phyloP scores from a whole-genome alignment of 108 stramenopile species.

The Bacterosira constricta region DNA sequence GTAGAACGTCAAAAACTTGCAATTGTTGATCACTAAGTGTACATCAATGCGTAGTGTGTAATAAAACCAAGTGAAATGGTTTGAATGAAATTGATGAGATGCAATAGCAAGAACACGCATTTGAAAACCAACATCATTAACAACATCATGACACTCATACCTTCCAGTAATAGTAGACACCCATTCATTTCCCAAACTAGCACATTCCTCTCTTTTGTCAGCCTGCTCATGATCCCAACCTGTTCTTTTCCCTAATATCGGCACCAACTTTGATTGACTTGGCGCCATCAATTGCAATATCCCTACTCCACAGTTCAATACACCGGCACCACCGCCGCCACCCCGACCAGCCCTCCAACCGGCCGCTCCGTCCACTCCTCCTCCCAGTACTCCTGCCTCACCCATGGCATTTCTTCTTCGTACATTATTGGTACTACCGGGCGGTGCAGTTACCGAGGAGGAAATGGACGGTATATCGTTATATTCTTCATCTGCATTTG shows the following conservation, averaged over 20 bases:
- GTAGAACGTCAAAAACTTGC: constrained; percentile 56
- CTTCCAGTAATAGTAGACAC: constrained; percentile 8
- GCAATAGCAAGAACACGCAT: neutral
- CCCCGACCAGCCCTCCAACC: constrained; percentile 16
- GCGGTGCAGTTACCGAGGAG: constrained; percentile 24
- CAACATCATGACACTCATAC: constrained; percentile 2
- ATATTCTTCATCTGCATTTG: constrained; percentile 27
- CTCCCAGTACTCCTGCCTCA: constrained; percentile 13
- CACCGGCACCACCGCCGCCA: neutral
- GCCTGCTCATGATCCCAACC: constrained; percentile 46
- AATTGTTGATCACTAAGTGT: constrained; percentile 1
- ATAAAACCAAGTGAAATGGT: too few species aligned
- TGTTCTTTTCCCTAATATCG: constrained; percentile 57
- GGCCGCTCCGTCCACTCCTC: constrained; percentile 1
- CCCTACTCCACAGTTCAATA: too few species aligned
- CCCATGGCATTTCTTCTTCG: constrained; percentile 16
- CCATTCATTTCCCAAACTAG: constrained; percentile 47
- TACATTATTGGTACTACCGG: neutral
- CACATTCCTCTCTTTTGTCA: constrained; percentile 51
- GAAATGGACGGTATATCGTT: constrained; percentile 39
- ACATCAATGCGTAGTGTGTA: too few species aligned
- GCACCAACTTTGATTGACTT: constrained; percentile 48
- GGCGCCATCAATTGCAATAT: constrained; percentile 60
- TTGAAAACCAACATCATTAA: neutral
- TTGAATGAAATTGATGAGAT: too few species aligned